These are phyloP conservation scores for Podospora comata DNA, from an alignment of 495 filamentous ascomycete species.

Conservation along the genomic window DNA sequence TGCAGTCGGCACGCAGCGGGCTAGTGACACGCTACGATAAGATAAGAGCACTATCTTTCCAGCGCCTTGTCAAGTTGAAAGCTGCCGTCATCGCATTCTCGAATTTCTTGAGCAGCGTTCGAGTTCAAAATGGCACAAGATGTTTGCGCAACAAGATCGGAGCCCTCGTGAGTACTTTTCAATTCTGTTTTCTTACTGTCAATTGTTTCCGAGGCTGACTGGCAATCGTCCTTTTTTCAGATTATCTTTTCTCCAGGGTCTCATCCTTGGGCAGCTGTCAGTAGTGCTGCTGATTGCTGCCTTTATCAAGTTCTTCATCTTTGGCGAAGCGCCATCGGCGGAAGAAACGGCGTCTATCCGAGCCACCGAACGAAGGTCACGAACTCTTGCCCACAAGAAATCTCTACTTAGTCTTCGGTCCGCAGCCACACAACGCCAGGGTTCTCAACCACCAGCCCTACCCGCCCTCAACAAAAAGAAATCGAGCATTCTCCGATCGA, in stretches of 20 bases:
- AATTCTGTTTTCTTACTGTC: neutral
- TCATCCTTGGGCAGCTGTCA: constrained; percentile 89
- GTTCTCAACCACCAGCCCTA: constrained; percentile 27
- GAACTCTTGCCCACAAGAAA: constrained; percentile 63
- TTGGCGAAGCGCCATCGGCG: constrained; percentile 83
- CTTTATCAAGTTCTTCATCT: constrained; percentile 99
- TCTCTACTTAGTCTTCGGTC: constrained; percentile 57
- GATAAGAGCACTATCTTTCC: neutral
- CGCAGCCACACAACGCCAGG: constrained; percentile 31
- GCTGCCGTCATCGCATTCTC: neutral
- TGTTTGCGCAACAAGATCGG: constrained; percentile 43
- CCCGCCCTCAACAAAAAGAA: constrained; percentile 66
- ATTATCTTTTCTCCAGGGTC: constrained; percentile 87
- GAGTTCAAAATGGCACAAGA: constrained; percentile 33
- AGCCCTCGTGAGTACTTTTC: constrained; percentile 43
- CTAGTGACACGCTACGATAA: constrained; percentile 6
- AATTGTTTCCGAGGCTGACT: constrained; percentile 13
- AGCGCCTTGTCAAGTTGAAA: neutral
- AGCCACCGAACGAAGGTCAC: constrained; percentile 62
- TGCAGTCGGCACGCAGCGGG: neutral
- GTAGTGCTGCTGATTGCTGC: constrained; percentile 83
- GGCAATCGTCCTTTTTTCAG: constrained; percentile 40
- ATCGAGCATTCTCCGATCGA: constrained; percentile 66
- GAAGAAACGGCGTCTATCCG: constrained; percentile 66
- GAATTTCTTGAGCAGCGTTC: neutral